Percentiles rank a stretch among this genome's conserved stretches.
phyloP scores from a whole-genome alignment of 768 basidiomycete genomes.

The Antrodiella citrinella region DNA sequence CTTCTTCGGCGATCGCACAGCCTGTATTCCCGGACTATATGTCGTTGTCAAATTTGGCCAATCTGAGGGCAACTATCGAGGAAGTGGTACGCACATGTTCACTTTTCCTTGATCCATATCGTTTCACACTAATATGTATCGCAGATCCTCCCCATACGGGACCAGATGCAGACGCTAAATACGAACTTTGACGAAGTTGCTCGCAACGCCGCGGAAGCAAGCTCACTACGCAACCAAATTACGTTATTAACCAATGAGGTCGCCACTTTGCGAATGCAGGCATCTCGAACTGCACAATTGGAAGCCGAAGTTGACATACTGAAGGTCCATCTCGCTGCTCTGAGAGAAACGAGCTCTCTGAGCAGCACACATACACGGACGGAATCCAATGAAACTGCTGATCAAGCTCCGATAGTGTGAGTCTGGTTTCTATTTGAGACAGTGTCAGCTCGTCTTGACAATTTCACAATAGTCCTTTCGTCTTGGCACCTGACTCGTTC shows the following conservation, averaged over 20 bases:
- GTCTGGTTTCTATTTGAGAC: background rate
- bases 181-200: constrained; percentile 36
- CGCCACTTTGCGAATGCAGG: constrained; percentile 20
- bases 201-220: constrained; percentile 26
- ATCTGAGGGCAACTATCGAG: background rate
- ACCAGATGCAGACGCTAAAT: constrained; percentile 40
- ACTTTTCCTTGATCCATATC: background rate
- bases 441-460: background rate
- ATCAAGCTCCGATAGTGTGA: background rate
- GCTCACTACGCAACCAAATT: constrained; percentile 30
- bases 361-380: background rate
- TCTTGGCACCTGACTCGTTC: no score
- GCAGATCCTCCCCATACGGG: constrained; percentile 34
- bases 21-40: background rate
- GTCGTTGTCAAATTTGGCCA: background rate
- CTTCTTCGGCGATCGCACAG: background rate
- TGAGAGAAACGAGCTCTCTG: background rate
- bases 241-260: constrained; percentile 28
- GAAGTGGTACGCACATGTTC: background rate
- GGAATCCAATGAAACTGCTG: background rate
- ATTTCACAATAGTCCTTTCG: no score
- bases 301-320: constrained; percentile 12
- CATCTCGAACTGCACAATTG: constrained; percentile 8
- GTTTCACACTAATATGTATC: background rate
- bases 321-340: background rate